These are phyloP conservation scores for Phyllosticta citribraziliensis DNA, from an alignment of 2,329 filamentous ascomycete species.

Conservation along the genomic window DNA sequence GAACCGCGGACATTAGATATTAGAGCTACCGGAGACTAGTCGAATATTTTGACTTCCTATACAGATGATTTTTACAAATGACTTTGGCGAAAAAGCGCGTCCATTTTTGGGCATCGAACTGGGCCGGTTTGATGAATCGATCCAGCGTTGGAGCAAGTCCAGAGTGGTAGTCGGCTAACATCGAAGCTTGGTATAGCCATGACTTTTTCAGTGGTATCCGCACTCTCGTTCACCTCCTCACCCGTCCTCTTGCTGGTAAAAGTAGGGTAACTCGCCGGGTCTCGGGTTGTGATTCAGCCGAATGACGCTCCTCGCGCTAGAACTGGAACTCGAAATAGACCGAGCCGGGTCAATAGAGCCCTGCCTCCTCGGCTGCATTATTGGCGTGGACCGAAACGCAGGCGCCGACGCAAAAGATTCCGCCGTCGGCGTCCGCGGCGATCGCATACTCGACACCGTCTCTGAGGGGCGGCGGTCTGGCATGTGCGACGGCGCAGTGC, in stretches of 20 bases:
- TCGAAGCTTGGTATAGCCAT: neutral
- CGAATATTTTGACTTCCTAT: neutral
- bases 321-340: neutral
- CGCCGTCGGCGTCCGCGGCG: neutral
- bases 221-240: neutral
- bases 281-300: constrained; percentile 7
- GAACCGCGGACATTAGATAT: neutral
- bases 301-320: constrained; percentile 7
- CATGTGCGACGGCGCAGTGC: constrained; percentile 3
- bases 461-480: neutral
- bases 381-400: neutral
- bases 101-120: neutral
- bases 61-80: neutral
- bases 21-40: neutral
- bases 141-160: neutral
- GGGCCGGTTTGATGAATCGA: neutral
- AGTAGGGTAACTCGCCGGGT: constrained; percentile 6
- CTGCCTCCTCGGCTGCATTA: neutral
- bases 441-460: neutral
- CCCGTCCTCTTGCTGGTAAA: constrained; percentile 4
- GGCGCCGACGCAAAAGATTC: neutral
- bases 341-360: neutral
- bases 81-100: neutral
- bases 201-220: neutral
- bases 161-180: neutral